Evolutionary conservation across 805 yeast species (phyloP), one percentile per base, ranked within the genome.

Genomic region (Yarrowia porcina): DNA sequence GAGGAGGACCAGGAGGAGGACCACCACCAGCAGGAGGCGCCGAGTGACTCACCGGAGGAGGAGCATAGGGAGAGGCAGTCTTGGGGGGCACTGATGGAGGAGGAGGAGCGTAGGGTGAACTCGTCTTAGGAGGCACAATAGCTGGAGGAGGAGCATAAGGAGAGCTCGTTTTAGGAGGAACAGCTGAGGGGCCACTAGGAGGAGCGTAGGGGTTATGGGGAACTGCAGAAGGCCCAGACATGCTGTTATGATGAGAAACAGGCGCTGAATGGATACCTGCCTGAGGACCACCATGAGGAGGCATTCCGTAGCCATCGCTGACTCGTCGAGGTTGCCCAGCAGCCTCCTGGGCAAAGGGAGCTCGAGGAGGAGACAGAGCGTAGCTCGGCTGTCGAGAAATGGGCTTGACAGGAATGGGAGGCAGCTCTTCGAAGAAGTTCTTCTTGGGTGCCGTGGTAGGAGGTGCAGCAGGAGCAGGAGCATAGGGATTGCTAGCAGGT

Each of bases 361-460:
- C 49, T 25, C 42, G 36, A 17, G 64, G 61, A 30, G 61, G 62
- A 25, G 63, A 41, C 39, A 50, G 27, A 18, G 32, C 35, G 18
- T 50, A 39, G 10, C 39, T 20, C 20, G 63, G 30, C 45, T 56
- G 47, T n/a, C 49, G 36, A 18, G 49, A 56, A 13, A 52, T 36
- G 25, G 59, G 59, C 67, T 77, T 82, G 71, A 85, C 88, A 25
- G 92, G 80, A 71, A 80, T 82, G 56, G 74, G 77, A 15, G 97
- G 97, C 44, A 92, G 83, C 73, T 83, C 79, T 27, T 77, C 72
- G 68, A 85, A 88, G 36, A 74, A 74, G 20, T 74, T 69, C 21
- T 67, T 62, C 28, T 73, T 70, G 20, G 66, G 47, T 4, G 63
- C 33, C 12, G 39, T 56, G 7, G 64, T 11, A 4, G 61, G 28